Evolutionary conservation across 148 eudicot species (phyloP).

Genomic region (Fagopyrum homotropicum): DNA sequence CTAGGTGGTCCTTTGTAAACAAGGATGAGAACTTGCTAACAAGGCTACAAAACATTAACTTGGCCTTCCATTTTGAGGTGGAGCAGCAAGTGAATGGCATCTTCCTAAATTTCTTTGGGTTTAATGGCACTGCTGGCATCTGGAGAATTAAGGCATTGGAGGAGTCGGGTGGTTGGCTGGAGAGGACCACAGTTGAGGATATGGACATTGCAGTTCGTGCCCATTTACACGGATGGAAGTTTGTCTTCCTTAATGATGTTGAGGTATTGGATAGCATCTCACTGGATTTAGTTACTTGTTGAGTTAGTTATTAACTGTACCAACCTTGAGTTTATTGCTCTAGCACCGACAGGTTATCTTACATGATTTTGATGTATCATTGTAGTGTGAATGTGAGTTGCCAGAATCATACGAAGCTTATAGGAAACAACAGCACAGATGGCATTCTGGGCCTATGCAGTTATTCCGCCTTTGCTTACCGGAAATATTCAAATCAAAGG

Average conservation of each 20-base stretch:
- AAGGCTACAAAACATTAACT: constrained; percentile 29
- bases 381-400: constrained; percentile 30
- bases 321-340: not conserved
- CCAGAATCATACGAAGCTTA: constrained; percentile 36
- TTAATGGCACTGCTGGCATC: constrained; percentile 27
- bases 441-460: constrained; percentile 40
- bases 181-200: constrained; percentile 28
- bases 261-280: constrained; percentile 15
- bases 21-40: constrained; percentile 29
- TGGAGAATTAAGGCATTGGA: constrained; percentile 28
- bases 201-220: constrained; percentile 31
- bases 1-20: constrained; percentile 33
- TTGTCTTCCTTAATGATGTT: constrained; percentile 27
- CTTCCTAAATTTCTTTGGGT: constrained; percentile 25
- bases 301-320: not conserved
- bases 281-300: not conserved
- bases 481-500: constrained; percentile 27
- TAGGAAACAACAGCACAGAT: constrained; percentile 29
- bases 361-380: not conserved
- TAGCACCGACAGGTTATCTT: not conserved
- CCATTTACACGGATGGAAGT: constrained; percentile 31
- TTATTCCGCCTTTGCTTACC: constrained; percentile 25
- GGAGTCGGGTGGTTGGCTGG: constrained; percentile 30
- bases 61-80: constrained; percentile 29
- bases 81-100: constrained; percentile 28